Evolutionary conservation across 164 flowering plant genomes (phyloP).

Genomic region (Liquidambar formosana): DNA sequence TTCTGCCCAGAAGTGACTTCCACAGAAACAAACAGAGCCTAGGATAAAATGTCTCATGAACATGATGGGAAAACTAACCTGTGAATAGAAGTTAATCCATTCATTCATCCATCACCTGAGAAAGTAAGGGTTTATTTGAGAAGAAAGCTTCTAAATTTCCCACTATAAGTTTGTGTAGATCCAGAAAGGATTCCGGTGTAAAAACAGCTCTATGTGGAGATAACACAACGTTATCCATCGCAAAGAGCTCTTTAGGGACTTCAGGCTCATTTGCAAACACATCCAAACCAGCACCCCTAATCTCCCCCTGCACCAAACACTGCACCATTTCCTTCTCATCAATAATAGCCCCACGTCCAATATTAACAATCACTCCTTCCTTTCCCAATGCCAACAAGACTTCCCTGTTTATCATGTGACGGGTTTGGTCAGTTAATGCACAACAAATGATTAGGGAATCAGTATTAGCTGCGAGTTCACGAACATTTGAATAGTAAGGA

Average conservation of each 20-base stretch:
- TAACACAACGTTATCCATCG: constrained; percentile 63
- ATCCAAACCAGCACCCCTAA: constrained; percentile 79
- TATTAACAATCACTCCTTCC: constrained; percentile 59
- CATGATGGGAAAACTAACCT: constrained; percentile 2
- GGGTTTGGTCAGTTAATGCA: constrained; percentile 56
- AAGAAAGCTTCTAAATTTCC: constrained; percentile 79
- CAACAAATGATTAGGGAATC: constrained; percentile 63
- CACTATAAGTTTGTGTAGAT: constrained; percentile 24
- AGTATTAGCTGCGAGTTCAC: constrained; percentile 55
- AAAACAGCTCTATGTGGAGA: constrained; percentile 56
- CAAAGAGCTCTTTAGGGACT: constrained; percentile 59
- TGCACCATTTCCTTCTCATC: constrained; percentile 67
- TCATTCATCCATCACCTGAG: constrained; percentile 30
- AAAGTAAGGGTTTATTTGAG: constrained; percentile 50
- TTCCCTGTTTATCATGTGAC: constrained; percentile 55
- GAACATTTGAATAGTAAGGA: constrained; percentile 38
- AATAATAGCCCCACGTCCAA: constrained; percentile 70
- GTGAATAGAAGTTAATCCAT: background rate
- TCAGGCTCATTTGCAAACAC: constrained; percentile 78
- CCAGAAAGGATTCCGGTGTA: constrained; percentile 45
- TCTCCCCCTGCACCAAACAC: constrained; percentile 51
- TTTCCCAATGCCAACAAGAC: constrained; percentile 61
- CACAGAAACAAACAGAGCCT: too few relatives aligned
- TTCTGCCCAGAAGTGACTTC: too few relatives aligned
- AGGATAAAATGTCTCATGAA: background rate